Conservation (phyloP, 768 basidiomycete genomes). For the Rhizopogon sp. region DNA sequence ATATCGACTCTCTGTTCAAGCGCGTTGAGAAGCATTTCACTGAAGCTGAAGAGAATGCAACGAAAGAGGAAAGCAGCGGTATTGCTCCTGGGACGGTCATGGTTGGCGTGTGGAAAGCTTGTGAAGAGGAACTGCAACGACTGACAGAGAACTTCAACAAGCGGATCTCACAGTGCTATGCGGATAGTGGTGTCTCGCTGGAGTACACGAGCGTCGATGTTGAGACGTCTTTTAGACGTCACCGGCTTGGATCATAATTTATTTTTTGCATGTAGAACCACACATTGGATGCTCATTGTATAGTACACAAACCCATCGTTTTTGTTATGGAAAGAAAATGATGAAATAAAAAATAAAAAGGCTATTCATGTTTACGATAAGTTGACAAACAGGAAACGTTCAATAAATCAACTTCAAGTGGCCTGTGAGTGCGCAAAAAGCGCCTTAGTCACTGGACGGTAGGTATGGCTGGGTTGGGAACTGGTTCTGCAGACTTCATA, state of each 20-base stretch:
- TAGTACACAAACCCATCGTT: neutral
- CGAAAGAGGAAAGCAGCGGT: constrained; percentile 47
- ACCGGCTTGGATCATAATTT: constrained; percentile 32
- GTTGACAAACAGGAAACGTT: neutral
- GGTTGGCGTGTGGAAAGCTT: constrained; percentile 86
- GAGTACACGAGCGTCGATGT: constrained; percentile 77
- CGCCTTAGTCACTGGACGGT: neutral
- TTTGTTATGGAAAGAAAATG: neutral
- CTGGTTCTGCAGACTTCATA: neutral
- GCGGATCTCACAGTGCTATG: constrained; percentile 76
- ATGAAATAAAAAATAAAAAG: neutral
- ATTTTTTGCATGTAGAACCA: neutral
- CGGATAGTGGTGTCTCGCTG: constrained; percentile 61
- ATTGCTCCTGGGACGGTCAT: constrained; percentile 62
- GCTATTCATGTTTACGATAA: neutral
- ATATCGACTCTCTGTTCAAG: constrained; percentile 80
- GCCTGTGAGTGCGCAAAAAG: neutral
- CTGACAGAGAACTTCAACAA: constrained; percentile 66
- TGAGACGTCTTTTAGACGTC: constrained; percentile 71
- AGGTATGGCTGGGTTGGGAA: neutral
- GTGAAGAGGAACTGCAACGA: constrained; percentile 76
- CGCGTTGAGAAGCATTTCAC: constrained; percentile 96
- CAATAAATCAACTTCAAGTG: neutral
- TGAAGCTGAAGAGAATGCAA: constrained; percentile 67
- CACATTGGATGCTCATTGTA: constrained; percentile 1